Conservation (phyloP, 1,284 basidiomycete species). For the Testicularia cyperi region DNA sequence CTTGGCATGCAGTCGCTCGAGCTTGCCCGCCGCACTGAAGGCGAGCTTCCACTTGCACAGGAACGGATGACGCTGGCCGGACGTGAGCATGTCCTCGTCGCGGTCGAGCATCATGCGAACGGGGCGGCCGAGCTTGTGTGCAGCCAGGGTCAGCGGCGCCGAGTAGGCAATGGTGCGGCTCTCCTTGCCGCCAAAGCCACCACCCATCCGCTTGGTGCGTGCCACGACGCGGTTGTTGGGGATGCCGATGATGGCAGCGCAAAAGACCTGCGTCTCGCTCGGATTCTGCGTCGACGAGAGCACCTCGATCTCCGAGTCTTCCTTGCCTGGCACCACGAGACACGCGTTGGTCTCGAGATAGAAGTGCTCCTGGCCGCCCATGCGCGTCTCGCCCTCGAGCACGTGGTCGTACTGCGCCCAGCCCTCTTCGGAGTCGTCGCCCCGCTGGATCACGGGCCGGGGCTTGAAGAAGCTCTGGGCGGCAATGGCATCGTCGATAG, state of each 20-base stretch:
- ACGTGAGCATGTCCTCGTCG: conserved; percentile 60
- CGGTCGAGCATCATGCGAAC: conserved; percentile 60
- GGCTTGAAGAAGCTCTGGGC: conserved; percentile 46
- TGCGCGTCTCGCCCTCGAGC: conserved; percentile 53
- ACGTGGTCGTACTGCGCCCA: conserved; percentile 45
- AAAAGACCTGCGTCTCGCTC: conserved; percentile 59
- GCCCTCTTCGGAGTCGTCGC: conserved; percentile 33
- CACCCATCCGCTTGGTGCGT: conserved; percentile 58
- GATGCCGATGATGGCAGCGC: conserved; percentile 58
- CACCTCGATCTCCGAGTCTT: conserved; percentile 60
- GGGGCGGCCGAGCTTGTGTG: conserved; percentile 55
- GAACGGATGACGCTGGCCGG: conserved; percentile 61
- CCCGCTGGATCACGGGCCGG: conserved; percentile 44
- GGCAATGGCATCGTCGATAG: conserved; percentile 59
- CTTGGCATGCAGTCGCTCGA: conserved; percentile 55
- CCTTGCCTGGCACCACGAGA: conserved; percentile 58
- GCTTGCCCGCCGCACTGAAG: conserved; percentile 55
- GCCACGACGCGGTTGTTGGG: conserved; percentile 58
- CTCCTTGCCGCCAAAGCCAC: conserved; percentile 61
- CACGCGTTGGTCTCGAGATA: conserved; percentile 60
- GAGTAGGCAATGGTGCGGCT: conserved; percentile 41
- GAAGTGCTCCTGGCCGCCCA: conserved; percentile 58
- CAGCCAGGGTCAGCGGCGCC: conserved; percentile 53
- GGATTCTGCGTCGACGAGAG: conserved; percentile 60
- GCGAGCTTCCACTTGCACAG: conserved; percentile 58